Evolutionary conservation across 1,284 basidiomycete species (phyloP), one percentile per base, ranked within the genome.

Genomic region (Cystobasidiaceae sp.): DNA sequence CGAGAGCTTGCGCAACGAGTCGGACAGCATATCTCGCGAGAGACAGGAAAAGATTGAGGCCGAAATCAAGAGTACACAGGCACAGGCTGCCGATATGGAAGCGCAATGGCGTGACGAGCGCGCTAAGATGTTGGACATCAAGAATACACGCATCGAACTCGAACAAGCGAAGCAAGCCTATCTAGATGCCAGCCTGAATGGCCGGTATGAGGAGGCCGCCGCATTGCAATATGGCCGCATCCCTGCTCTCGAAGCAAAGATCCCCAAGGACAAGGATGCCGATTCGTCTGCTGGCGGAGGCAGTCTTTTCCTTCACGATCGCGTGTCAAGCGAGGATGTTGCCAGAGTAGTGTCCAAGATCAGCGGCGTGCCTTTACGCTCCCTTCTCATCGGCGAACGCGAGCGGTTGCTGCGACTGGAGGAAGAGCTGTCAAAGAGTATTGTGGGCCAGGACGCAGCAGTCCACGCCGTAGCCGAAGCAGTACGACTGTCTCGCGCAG

Each of bases 351-450:
- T 80, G 6, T 59, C 69, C 19, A 72, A 71, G 56, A 69, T 71
- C 6, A 37, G 67, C 33, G 93, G 93, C 15, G 93, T 97, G 43
- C 93, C 93, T 0, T 90, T 94, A 1, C 84, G 88, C 75, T 92
- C 88, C 71, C 78, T 97, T 59, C 78, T 96, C 70, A 89, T 90
- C 75, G 92, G 92, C 15, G 93, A 96, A 77, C 80, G 88, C 66
- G 90, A 96, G 75, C 89, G 89, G 69, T 80, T 97, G 30, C 85
- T 96, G n/a, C 85, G 92, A 78, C 88, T 97, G 87, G 93, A 96
- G 75, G 85, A 89, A 34, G 79, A 82, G 1, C 81, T 97, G 28
- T 80, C 81, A 30, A 75, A 83, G 65, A 84, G 89, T 0, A 88
- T 97, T 15, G 86, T 96, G 4, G 92, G 93, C 0, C 93, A 97